phyloP scores from a whole-genome alignment of 768 basidiomycete species.

The Chalciporus pseudorubinellus region DNA sequence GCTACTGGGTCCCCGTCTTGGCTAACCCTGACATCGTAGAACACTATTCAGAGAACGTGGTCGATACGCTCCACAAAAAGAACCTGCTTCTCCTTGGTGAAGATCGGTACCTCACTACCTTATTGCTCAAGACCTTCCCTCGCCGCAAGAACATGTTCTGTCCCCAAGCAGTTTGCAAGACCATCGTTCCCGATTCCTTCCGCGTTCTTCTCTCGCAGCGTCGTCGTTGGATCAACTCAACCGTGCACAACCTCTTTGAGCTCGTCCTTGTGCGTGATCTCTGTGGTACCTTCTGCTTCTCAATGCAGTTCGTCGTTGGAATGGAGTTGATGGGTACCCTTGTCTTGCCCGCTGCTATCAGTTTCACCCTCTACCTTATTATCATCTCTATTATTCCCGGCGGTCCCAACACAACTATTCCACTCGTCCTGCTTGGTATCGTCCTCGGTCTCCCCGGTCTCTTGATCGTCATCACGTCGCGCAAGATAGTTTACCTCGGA shows the following conservation, averaged over 20 bases:
- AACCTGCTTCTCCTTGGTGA: conserved; percentile 95
- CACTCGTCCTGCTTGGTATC: conserved; percentile 88
- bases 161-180: conserved; percentile 98
- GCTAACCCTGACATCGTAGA: conserved; percentile 99
- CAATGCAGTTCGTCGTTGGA: conserved; percentile 98
- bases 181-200: conserved; percentile 97
- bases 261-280: conserved; percentile 92
- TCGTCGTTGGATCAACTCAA: conserved; percentile 99
- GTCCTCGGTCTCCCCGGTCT: conserved; percentile 95
- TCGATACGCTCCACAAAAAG: conserved; percentile 99
- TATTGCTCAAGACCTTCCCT: conserved; percentile 98
- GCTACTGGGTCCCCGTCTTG: conserved; percentile 98
- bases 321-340: conserved; percentile 98
- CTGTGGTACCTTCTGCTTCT: conserved; percentile 99
- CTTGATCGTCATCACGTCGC: conserved; percentile 92
- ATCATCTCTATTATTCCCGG: conserved; percentile 83
- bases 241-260: conserved; percentile 96
- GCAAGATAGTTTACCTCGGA: conserved; percentile 90
- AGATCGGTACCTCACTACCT: conserved; percentile 97
- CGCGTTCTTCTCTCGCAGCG: conserved; percentile 90
- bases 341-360: conserved; percentile 94
- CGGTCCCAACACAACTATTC: conserved; percentile 76
- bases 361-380: conserved; percentile 94
- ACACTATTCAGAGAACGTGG: conserved; percentile 98
- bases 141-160: conserved; percentile 99